phyloP scores from a whole-genome alignment of 176 grass and related monocot genomes.

The Cocos nucifera region DNA sequence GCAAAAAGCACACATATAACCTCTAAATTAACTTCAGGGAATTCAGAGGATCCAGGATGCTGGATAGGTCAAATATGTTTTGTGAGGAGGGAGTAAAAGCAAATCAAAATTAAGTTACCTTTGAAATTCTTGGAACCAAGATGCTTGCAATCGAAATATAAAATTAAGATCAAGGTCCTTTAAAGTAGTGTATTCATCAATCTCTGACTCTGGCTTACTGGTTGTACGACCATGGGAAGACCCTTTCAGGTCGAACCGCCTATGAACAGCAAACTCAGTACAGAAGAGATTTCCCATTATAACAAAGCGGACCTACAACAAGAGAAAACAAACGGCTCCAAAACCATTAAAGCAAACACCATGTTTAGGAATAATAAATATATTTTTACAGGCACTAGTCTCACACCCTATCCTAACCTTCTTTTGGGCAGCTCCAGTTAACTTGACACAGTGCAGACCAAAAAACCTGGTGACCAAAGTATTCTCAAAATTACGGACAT shows the following conservation, averaged over 20 bases:
- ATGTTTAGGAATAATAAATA: slow-evolving; percentile 20
- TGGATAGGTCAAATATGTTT: background rate
- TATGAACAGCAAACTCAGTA: slow-evolving; percentile 67
- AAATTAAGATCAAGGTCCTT: slow-evolving; percentile 99
- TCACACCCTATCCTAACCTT: slow-evolving; percentile 57
- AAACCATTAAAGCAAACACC: background rate
- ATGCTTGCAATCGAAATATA: slow-evolving; percentile 80
- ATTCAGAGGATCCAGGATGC: background rate
- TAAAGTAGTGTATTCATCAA: slow-evolving; percentile 87
- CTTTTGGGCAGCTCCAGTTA: slow-evolving; percentile 81
- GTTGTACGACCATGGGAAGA: slow-evolving; percentile 91
- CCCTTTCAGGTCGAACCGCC: slow-evolving; percentile 97
- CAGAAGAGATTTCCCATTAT: slow-evolving; percentile 99
- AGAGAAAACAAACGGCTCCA: background rate
- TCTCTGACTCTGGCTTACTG: slow-evolving; percentile 80
- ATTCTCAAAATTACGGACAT: slow-evolving; percentile 76
- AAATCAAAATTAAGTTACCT: slow-evolving; percentile 43
- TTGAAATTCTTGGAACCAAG: slow-evolving; percentile 90
- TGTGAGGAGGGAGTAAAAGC: background rate
- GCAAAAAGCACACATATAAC: slow-evolving; percentile 13
- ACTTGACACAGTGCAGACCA: slow-evolving; percentile 86
- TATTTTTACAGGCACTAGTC: too few relatives aligned
- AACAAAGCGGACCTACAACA: slow-evolving; percentile 86
- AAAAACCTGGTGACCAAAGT: slow-evolving; percentile 94
- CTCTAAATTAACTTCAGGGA: slow-evolving; percentile 9